Conservation (phyloP, 306 rosid species). For the Inga laurina region DNA sequence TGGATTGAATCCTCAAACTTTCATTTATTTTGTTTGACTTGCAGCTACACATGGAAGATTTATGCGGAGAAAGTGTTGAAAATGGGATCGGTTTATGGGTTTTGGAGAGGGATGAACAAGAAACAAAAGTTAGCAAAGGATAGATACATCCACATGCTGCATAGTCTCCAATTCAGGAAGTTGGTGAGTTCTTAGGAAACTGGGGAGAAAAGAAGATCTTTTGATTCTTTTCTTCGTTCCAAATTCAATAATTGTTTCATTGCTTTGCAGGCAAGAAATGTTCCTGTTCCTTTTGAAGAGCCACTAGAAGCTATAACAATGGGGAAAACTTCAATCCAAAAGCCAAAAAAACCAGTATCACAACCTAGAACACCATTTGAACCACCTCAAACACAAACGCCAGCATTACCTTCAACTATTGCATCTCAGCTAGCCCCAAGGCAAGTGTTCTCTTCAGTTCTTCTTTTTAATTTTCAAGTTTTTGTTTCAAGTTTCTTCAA, state of each 20-base stretch:
- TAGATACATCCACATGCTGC: slow-evolving; percentile 78
- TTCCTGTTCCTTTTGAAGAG: slow-evolving; percentile 60
- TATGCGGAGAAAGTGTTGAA: slow-evolving; percentile 85
- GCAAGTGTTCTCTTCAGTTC: slow-evolving; percentile 19
- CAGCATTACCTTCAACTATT: slow-evolving; percentile 20
- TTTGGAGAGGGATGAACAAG: slow-evolving; percentile 82
- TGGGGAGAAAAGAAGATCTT: not conserved
- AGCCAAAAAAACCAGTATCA: slow-evolving; percentile 27
- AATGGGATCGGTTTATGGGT: slow-evolving; percentile 83
- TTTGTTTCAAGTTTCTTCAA: not conserved
- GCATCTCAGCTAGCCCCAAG: slow-evolving; percentile 32
- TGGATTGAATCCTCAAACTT: slow-evolving; percentile 12
- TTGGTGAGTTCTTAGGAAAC: slow-evolving; percentile 49
- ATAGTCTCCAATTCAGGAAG: slow-evolving; percentile 73
- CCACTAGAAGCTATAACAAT: slow-evolving; percentile 17
- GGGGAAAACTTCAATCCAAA: slow-evolving; percentile 18
- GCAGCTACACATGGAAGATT: slow-evolving; percentile 97
- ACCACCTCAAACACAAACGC: slow-evolving; percentile 17
- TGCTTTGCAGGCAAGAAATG: slow-evolving; percentile 57
- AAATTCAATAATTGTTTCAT: slow-evolving; percentile 9
- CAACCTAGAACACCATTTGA: slow-evolving; percentile 22
- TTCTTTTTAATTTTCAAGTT: not conserved
- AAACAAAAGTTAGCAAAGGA: slow-evolving; percentile 73
- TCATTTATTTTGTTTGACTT: not conserved
- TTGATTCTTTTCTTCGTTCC: slow-evolving; percentile 6